Evolutionary conservation across 441 rosid species (phyloP), one percentile per base, ranked within the genome.

Genomic region (Gossypium trilobum): DNA sequence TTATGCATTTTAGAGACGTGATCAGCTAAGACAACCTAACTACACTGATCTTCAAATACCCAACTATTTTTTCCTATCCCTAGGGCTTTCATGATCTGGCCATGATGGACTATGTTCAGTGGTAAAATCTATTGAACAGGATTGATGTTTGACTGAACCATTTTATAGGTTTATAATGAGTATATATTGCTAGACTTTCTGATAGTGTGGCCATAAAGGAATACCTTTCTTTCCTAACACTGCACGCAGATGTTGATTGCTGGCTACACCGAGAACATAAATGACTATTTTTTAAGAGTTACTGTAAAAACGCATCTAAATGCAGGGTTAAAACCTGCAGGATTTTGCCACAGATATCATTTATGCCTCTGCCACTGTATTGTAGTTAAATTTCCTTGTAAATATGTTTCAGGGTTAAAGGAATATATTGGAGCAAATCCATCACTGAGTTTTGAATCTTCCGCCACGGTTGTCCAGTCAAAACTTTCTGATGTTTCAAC

Each of bases 391-490:
- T 74, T 57, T 59, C 55, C 60, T 73, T 72, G 66, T 80, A 77
- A 64, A 69, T 74, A 59, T 76, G 80, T 56, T 72, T 76, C 87
- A 93, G 99, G 97, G 82, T 83, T 96, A 75, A 96, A 93, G 82
- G 98, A 96, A 82, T 96, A 89, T 78, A 81, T 96, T 67, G 95
- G 90, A 81, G 99, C 98, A 77, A 96, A 90, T 80, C 99, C 97
- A 70, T 86, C 85, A 39, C 81, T 91, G 71, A 88, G 83, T 79
- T 76, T 77, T 75, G 91, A 86, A 78, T 70, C 83, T 74, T 74
- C 93, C 8, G 69, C 83, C 29, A 82, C 83, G 16, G 79, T 89
- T 81, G 64, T 89, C 72, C 88, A 84, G 58, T 83, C 97, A 67
- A 90, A 87, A 76, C 14, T 80, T 52, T 82, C 88, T 36, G 86